phyloP scores from a whole-genome alignment of 768 basidiomycete genomes.

The Sporobolomyces pararoseus region DNA sequence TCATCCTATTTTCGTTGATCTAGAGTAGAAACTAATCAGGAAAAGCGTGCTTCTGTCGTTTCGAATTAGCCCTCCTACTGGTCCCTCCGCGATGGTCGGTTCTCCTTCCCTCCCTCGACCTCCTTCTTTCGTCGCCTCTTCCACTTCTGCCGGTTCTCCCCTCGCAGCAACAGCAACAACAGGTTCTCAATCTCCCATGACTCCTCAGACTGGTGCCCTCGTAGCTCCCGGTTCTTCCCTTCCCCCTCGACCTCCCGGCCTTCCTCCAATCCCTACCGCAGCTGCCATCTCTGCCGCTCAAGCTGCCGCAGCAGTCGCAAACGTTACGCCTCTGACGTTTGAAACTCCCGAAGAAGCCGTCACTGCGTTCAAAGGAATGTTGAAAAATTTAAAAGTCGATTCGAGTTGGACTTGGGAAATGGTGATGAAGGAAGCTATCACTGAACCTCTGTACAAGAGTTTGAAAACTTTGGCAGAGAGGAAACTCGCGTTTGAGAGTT shows the following conservation, averaged over 20 bases:
- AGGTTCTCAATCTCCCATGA: slow-evolving; percentile 24
- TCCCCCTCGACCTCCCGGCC: slow-evolving; percentile 18
- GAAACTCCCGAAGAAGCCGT: slow-evolving; percentile 81
- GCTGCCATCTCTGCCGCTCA: slow-evolving; percentile 51
- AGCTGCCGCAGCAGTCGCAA: slow-evolving; percentile 65
- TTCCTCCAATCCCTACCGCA: slow-evolving; percentile 29
- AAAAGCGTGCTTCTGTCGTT: no score
- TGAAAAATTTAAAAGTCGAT: slow-evolving; percentile 85
- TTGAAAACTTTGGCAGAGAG: slow-evolving; percentile 90
- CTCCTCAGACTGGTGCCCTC: slow-evolving; percentile 30
- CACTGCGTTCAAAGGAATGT: slow-evolving; percentile 84
- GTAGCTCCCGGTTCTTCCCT: slow-evolving; percentile 33
- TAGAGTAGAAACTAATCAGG: no score
- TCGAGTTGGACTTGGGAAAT: slow-evolving; percentile 96
- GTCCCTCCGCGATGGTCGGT: slow-evolving; percentile 7
- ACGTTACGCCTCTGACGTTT: no score
- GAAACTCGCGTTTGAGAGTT: slow-evolving; percentile 93
- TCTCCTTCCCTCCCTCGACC: slow-evolving; percentile 4
- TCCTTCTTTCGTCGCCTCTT: slow-evolving; percentile 36
- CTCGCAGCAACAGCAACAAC: no score
- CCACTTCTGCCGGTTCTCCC: slow-evolving; percentile 1
- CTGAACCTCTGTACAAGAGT: slow-evolving; percentile 93
- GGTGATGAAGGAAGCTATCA: slow-evolving; percentile 96
- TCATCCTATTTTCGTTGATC: no score
- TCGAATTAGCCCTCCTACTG: neutral